Base-by-base conservation (phyloP, 352 stramenopile species). In the Phytophthora chlamydospora region DNA sequence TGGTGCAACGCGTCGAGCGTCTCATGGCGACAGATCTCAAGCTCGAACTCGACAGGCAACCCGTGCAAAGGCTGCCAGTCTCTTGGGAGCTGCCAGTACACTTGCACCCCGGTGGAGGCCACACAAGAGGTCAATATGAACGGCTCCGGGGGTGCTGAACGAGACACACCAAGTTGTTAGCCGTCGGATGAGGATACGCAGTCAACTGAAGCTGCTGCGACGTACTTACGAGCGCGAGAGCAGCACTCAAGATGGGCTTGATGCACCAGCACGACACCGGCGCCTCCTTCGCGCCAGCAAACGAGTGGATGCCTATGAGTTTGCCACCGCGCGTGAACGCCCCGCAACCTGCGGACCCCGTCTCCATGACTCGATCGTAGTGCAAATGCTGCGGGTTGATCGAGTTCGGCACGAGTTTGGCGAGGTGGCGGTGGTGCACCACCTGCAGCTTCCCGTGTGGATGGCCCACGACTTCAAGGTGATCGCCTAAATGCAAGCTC, bases 301-400 rank as follows among this genome's bases (percentile, higher is more conserved):
- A 85, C 27, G 58, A 53, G 53, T 88, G 79, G 27, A 88, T 49
- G 9, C 82, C 82, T 3, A 91, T 41, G 35, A 91, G 51, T 40
- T 83, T 88, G 2, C 82, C 82, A 7, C 78, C 72, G 3, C 73
- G 73, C 4, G 79, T 89, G 60, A 88, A 91, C 17, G 88, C 74
- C 7, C 34, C 75, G 40, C 57, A 73, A 4, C 75, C 77, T 2
- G 71, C 66, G 0, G 68, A 35, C 2, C 78, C 77, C 1, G 45
- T 77, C 47, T 89, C 80, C 39, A 67, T 82, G 31, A 58, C 43
- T n/a, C 34, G 16, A 31, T 88, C 74, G 33, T 78, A 85, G 27
- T 83, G 48, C 21, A 91, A 43, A 29, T 60, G 49, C 19, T 78
- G 54, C n/a, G 79, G 77, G 7, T 78, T 81, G 50, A 91, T 85